These are phyloP conservation scores for Blastomyces gilchristii DNA, from an alignment of 2,329 filamentous ascomycete genomes.

Conservation along the genomic window DNA sequence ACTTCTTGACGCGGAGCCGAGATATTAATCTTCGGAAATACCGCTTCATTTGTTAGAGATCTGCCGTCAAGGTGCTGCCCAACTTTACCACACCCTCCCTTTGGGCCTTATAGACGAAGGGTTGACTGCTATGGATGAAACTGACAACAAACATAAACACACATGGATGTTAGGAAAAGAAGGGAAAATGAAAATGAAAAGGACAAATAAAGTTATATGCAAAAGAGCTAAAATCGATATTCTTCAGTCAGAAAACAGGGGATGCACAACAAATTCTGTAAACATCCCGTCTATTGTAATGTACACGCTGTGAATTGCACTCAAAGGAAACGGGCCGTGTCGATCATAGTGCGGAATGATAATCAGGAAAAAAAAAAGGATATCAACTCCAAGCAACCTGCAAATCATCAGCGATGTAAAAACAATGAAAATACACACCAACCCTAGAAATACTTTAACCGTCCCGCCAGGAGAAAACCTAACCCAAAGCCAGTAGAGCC, in stretches of 20 bases:
- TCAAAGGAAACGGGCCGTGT: constrained; percentile 4
- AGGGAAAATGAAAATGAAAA: not conserved
- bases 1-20: not conserved
- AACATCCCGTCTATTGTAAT: constrained; percentile 5
- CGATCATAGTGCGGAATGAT: not conserved
- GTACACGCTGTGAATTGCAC: not conserved
- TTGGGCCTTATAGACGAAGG: not conserved
- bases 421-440: not conserved
- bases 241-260: not conserved
- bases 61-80: not conserved
- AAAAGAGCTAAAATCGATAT: not conserved
- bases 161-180: not conserved
- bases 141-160: not conserved
- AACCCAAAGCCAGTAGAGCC: not conserved
- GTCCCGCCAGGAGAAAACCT: not conserved
- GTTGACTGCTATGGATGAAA: not conserved
- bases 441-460: not conserved
- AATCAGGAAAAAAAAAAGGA: not conserved
- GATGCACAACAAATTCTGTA: constrained; percentile 4
- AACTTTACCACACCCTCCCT: not conserved
- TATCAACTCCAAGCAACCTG: not conserved
- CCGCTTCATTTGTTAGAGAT: not conserved
- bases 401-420: not conserved
- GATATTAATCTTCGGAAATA: not conserved
- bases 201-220: not conserved